Conservation (phyloP, 2,329 filamentous ascomycete genomes). For the Scedosporium dehoogii region DNA sequence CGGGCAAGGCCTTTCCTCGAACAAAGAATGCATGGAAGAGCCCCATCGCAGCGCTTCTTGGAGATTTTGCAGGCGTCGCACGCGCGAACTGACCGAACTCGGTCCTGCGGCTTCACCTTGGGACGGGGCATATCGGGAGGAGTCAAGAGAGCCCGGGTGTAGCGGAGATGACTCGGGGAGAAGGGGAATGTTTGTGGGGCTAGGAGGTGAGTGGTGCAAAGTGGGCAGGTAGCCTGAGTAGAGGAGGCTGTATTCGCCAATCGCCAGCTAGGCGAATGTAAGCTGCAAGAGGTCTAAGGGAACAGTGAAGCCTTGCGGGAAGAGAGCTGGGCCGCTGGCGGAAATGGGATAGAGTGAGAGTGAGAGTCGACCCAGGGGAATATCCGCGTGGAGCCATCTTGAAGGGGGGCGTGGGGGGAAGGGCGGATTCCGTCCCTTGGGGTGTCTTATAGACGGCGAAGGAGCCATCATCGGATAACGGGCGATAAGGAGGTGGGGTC, state of each 20-base stretch:
- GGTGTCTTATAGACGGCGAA: neutral
- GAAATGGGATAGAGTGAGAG: too few relatives aligned
- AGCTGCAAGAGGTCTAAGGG: too few relatives aligned
- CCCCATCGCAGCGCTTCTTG: slow-evolving; percentile 12
- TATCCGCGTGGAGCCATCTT: neutral
- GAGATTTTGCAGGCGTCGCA: slow-evolving; percentile 11
- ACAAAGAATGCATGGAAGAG: slow-evolving; percentile 9
- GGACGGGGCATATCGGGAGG: slow-evolving; percentile 35
- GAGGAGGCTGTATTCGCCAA: too few relatives aligned
- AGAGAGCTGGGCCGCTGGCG: too few relatives aligned
- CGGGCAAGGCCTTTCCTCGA: slow-evolving; percentile 7
- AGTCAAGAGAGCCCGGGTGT: neutral
- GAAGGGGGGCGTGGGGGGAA: neutral
- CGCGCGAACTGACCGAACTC: slow-evolving; percentile 33
- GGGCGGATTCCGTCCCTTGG: neutral
- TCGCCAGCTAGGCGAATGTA: too few relatives aligned
- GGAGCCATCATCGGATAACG: too few relatives aligned
- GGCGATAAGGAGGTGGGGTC: too few relatives aligned
- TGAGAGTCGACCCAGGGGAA: too few relatives aligned
- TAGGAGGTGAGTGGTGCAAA: too few relatives aligned
- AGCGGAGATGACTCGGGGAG: neutral
- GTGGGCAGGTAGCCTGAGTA: too few relatives aligned
- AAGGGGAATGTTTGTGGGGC: neutral
- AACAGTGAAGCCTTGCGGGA: too few relatives aligned
- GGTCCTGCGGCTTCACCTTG: slow-evolving; percentile 36